A percentile compares a stretch with the other conserved stretches of the same genome.
These are phyloP conservation scores for Neopestalotiopsis sp. DNA, from an alignment of 2,329 filamentous ascomycete species.

Conservation along the genomic window DNA sequence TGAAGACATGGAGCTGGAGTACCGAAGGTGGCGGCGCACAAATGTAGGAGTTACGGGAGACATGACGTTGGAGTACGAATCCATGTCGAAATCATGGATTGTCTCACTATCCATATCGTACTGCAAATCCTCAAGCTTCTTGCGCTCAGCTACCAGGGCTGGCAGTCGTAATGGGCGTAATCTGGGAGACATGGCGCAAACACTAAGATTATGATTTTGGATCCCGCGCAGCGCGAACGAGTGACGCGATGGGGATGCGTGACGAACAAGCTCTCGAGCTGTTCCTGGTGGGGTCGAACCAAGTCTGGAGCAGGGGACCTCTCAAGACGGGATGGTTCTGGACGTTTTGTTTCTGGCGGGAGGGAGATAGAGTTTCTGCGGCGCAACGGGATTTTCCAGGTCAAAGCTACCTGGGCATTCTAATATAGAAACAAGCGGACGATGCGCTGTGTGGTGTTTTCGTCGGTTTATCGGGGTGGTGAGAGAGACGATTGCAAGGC, in stretches of 20 bases:
- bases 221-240: not conserved
- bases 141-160: conserved; percentile 35
- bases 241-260: not conserved
- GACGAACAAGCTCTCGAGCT: not conserved
- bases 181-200: conserved; percentile 32
- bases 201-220: not conserved
- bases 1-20: conserved; percentile 80
- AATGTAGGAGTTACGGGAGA: conserved; percentile 76
- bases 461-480: not conserved
- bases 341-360: conserved; percentile 11
- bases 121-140: conserved; percentile 32
- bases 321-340: not conserved
- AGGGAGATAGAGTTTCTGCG: conserved; percentile 9
- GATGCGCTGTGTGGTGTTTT: conserved; percentile 5
- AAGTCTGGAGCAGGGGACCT: not conserved
- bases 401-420: conserved; percentile 19
- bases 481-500: conserved; percentile 12
- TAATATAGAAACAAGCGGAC: conserved; percentile 16
- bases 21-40: conserved; percentile 67
- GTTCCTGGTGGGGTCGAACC: conserved; percentile 16
- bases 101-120: conserved; percentile 39
- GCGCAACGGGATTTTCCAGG: conserved; percentile 8
- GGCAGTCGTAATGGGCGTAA: conserved; percentile 39
- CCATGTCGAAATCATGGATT: conserved; percentile 45
- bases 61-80: conserved; percentile 68